Conservation (phyloP, 257 asterid species). For the Leptodermis oblonga region DNA sequence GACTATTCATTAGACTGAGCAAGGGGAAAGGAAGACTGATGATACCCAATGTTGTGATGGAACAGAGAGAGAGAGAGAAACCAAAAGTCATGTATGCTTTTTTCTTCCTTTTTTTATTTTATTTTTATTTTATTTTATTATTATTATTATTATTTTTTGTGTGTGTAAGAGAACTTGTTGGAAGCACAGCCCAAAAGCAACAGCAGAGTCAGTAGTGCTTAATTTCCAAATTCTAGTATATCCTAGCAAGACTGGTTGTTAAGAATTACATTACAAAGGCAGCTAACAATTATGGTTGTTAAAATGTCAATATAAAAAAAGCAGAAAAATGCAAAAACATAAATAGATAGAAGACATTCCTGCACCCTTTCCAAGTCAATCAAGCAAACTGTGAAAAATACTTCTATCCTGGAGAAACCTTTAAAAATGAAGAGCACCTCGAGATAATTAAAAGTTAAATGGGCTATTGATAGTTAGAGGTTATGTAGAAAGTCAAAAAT, state of each 20-base stretch:
- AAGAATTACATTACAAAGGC: too few relatives aligned
- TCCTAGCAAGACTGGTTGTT: too few relatives aligned
- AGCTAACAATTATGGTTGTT: too few relatives aligned
- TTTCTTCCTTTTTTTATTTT: too few relatives aligned
- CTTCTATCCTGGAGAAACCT: not conserved
- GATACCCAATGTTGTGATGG: not conserved
- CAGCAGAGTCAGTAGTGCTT: too few relatives aligned
- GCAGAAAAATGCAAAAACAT: not conserved
- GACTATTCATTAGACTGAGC: not conserved
- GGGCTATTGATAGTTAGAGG: not conserved
- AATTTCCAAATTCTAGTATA: not conserved
- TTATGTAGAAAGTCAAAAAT: not conserved
- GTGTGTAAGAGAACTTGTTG: too few relatives aligned
- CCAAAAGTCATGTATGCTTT: not conserved
- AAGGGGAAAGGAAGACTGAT: not conserved
- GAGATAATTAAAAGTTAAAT: not conserved
- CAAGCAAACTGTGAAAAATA: not conserved
- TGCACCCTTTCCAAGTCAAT: not conserved
- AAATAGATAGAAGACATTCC: not conserved
- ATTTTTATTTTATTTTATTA: too few relatives aligned
- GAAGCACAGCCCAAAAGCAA: not conserved
- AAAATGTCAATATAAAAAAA: not conserved
- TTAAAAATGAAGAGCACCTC: not conserved
- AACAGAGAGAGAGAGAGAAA: not conserved
- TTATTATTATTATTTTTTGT: too few relatives aligned